phyloP scores from a whole-genome alignment of 2,329 filamentous ascomycete species.

The Penicillium hordei region DNA sequence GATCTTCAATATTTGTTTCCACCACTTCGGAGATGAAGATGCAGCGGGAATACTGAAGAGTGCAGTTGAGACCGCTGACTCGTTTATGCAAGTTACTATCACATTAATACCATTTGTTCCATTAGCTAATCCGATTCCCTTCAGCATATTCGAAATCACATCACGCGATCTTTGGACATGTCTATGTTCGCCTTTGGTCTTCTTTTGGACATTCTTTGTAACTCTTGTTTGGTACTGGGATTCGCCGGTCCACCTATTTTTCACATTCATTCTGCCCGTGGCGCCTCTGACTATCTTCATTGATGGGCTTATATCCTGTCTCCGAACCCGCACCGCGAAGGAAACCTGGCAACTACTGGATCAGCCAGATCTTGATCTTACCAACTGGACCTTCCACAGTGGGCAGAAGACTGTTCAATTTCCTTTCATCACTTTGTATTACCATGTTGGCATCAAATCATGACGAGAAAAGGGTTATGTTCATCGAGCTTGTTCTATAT shows the following conservation, averaged over 20 bases:
- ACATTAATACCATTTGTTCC: not conserved
- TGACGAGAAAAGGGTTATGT: not conserved
- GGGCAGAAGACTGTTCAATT: constrained; percentile 23
- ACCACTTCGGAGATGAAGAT: constrained; percentile 69
- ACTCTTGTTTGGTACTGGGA: constrained; percentile 39
- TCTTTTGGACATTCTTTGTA: constrained; percentile 32
- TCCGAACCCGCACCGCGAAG: constrained; percentile 65
- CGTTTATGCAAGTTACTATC: constrained; percentile 23
- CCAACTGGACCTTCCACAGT: constrained; percentile 21
- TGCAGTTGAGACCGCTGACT: constrained; percentile 27
- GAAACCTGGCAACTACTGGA: constrained; percentile 64
- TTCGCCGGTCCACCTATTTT: constrained; percentile 59
- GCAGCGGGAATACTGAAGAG: constrained; percentile 63
- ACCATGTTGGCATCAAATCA: constrained; percentile 18
- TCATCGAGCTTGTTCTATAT: not conserved
- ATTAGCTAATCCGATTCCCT: not conserved
- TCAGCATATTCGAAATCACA: constrained; percentile 19
- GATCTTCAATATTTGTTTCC: constrained; percentile 72
- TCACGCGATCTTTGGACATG: constrained; percentile 16
- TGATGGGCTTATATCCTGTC: constrained; percentile 66
- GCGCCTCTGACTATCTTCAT: constrained; percentile 67
- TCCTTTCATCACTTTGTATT: constrained; percentile 22
- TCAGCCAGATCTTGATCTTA: constrained; percentile 10
- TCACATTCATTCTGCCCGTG: constrained; percentile 65
- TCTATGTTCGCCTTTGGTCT: constrained; percentile 29